Percentiles rank a stretch among this genome's conserved stretches.
Conservation (phyloP, 1,139 yeast genomes). For the Blastobotrys petasosporus region DNA sequence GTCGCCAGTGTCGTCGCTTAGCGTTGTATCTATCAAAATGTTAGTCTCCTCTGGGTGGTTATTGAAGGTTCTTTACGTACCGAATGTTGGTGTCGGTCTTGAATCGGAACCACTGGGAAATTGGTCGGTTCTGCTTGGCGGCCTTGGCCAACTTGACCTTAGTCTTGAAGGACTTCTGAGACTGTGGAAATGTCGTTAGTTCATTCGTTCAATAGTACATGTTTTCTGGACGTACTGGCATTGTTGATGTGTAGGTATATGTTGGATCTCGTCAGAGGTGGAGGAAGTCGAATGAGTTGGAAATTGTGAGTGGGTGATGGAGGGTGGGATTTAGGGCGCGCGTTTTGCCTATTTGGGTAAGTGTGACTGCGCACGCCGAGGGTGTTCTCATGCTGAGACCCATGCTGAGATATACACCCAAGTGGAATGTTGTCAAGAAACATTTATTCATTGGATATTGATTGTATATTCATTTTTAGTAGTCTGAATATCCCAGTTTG, state of each 20-base stretch:
- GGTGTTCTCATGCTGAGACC: no score
- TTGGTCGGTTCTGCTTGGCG: conserved; percentile 98
- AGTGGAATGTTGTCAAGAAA: no score
- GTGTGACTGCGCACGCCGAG: no score
- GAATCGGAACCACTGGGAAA: conserved; percentile 99
- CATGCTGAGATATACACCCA: no score
- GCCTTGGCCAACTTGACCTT: conserved; percentile 99
- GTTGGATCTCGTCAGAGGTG: background rate
- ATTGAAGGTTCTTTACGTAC: conserved; percentile 30
- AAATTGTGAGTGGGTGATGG: conserved; percentile 1
- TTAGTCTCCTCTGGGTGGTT: no score
- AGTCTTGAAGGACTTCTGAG: conserved; percentile 96
- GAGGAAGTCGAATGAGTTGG: background rate
- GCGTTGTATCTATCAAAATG: conserved; percentile 66
- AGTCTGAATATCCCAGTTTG: no score
- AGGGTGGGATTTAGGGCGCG: background rate
- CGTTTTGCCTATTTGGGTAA: background rate
- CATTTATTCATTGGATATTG: no score
- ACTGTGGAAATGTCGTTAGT: conserved; percentile 29
- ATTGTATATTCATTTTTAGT: no score
- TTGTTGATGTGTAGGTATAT: conserved; percentile 5
- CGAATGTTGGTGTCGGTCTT: conserved; percentile 95
- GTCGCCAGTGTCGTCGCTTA: conserved; percentile 99
- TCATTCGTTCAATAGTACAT: background rate
- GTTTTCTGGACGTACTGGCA: conserved; percentile 5